These are phyloP conservation scores for Draba incana DNA, from an alignment of 345 rosid species.

Conservation along the genomic window DNA sequence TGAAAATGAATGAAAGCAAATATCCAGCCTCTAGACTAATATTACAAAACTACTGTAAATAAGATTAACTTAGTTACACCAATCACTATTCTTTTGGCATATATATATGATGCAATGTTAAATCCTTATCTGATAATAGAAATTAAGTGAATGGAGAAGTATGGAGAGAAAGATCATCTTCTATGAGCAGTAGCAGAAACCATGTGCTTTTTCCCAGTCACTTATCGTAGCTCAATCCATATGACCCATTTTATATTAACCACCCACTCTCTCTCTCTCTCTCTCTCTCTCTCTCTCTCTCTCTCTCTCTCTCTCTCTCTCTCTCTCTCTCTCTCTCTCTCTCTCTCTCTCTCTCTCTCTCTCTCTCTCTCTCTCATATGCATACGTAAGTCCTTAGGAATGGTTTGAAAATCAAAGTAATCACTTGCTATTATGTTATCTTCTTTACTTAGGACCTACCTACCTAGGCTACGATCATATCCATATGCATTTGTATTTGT, in stretches of 20 bases:
- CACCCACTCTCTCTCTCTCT: conserved; percentile 17
- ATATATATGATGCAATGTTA: conserved; percentile 34
- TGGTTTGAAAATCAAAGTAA: conserved; percentile 22
- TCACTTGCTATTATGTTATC: conserved; percentile 8
- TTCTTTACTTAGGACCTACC: conserved; percentile 23
- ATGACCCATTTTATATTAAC: conserved; percentile 34
- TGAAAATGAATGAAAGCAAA: neutral
- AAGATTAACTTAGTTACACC: neutral
- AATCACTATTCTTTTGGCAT: conserved; percentile 20
- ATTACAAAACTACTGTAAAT: neutral
- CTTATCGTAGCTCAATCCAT: conserved; percentile 29
- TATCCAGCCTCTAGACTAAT: neutral
- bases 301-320: neutral
- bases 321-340: conserved; percentile 2
- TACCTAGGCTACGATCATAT: conserved; percentile 22
- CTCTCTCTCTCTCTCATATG: conserved; percentile 13
- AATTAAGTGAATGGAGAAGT: conserved; percentile 34
- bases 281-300: neutral
- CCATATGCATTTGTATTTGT: conserved; percentile 4
- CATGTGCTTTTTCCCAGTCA: conserved; percentile 42
- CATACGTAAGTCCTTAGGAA: conserved; percentile 6
- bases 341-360: neutral
- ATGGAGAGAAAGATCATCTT: conserved; percentile 37
- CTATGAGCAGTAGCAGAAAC: conserved; percentile 37
- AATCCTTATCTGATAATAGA: conserved; percentile 37